These are phyloP conservation scores for Penicillium italicum DNA, from an alignment of 2,329 filamentous ascomycete species.

Conservation along the genomic window DNA sequence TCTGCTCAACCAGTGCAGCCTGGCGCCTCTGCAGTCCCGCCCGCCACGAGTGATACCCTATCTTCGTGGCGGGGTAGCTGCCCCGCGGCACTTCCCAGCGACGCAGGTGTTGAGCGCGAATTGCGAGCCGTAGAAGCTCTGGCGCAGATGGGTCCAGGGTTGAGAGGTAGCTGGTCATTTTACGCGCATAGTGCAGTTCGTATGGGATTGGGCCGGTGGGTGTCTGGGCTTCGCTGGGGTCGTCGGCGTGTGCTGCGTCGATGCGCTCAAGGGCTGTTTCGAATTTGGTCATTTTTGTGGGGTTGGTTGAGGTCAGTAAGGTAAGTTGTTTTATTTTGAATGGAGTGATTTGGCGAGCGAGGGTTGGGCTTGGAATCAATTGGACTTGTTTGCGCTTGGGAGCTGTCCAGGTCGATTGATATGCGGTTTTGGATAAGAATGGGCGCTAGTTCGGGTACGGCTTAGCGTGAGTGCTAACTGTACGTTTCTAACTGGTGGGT, in stretches of 20 bases:
- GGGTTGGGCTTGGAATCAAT: background rate
- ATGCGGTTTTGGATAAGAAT: conserved; percentile 2
- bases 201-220: conserved; percentile 57
- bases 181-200: conserved; percentile 76
- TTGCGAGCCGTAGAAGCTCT: conserved; percentile 67
- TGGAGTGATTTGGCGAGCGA: background rate
- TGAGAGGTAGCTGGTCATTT: conserved; percentile 72
- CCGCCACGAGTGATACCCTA: conserved; percentile 78
- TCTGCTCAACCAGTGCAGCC: conserved; percentile 55
- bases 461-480: background rate
- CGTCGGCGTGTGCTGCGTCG: conserved; percentile 67
- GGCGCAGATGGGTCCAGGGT: conserved; percentile 60
- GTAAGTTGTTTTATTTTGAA: background rate
- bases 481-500: background rate
- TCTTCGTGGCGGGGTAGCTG: conserved; percentile 68
- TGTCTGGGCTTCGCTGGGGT: conserved; percentile 54
- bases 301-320: background rate
- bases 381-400: background rate
- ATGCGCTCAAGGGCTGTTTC: conserved; percentile 61
- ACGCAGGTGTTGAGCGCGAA: conserved; percentile 79
- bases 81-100: conserved; percentile 78
- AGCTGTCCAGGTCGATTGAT: background rate
- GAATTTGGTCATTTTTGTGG: conserved; percentile 32
- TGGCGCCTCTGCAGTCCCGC: conserved; percentile 69
- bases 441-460: background rate